Percentiles rank a stretch among this genome's conserved stretches.
Conservation (phyloP, 257 asterid species). For the Eustoma russellianum region DNA sequence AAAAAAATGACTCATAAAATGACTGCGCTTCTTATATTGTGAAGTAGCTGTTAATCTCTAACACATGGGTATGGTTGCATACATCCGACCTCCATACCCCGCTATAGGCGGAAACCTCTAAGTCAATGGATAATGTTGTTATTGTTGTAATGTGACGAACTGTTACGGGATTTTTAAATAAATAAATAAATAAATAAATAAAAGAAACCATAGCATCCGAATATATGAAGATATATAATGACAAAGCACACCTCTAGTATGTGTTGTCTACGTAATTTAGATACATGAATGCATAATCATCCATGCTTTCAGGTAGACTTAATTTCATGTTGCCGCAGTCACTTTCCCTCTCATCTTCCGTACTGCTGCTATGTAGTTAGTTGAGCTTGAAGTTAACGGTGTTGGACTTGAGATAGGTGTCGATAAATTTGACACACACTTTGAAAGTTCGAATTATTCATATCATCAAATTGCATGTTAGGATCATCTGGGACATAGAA, state of each 20-base stretch:
- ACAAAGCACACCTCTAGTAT: background rate
- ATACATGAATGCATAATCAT: constrained; percentile 48
- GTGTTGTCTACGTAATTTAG: background rate
- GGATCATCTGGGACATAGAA: constrained; percentile 1
- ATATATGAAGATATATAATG: no score
- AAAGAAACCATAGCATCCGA: no score
- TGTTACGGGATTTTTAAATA: no score
- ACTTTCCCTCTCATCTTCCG: constrained; percentile 56
- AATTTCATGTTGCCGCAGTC: constrained; percentile 58
- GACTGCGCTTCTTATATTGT: no score
- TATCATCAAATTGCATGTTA: constrained; percentile 4
- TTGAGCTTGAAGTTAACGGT: constrained; percentile 37
- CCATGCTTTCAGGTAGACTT: constrained; percentile 43
- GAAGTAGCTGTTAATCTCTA: no score
- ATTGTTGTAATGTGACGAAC: no score
- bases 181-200: no score
- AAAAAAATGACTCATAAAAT: no score
- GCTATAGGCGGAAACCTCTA: no score
- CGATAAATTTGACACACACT: constrained; percentile 50
- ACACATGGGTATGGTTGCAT: no score
- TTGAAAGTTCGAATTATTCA: constrained; percentile 36
- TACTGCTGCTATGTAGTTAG: constrained; percentile 24
- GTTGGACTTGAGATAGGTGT: constrained; percentile 69
- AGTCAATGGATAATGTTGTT: no score
- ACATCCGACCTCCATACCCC: no score